These are phyloP conservation scores for Starmerella gropengiesseri DNA, from an alignment of 805 yeast species.

Conservation along the genomic window DNA sequence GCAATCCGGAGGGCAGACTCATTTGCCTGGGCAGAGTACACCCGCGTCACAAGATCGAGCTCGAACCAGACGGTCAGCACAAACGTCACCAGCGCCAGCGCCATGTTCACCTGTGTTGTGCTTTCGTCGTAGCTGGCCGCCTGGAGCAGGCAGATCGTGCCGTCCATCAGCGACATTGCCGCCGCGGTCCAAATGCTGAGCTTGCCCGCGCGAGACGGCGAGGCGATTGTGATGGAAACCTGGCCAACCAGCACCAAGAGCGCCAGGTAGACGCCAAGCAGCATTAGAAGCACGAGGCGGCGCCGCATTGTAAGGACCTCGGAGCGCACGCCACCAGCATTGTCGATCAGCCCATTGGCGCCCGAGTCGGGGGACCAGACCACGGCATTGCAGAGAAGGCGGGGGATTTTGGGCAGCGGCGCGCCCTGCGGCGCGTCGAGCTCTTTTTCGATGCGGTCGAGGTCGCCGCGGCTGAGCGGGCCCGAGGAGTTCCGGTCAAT, in stretches of 20 bases:
- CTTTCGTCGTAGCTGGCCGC: neutral
- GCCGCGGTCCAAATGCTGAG: constrained; percentile 5
- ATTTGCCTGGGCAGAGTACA: neutral
- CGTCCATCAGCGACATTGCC: constrained; percentile 3
- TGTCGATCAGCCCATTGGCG: neutral
- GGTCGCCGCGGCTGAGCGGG: neutral
- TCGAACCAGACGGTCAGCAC: constrained; percentile 5
- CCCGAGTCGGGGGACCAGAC: constrained; percentile 5
- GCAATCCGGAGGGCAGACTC: constrained; percentile 3
- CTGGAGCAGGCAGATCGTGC: neutral
- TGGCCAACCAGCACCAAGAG: neutral
- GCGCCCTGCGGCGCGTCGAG: constrained; percentile 4
- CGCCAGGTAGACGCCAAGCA: neutral
- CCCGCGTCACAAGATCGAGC: constrained; percentile 3
- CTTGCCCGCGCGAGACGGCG: constrained; percentile 2
- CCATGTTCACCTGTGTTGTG: neutral
- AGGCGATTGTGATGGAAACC: neutral
- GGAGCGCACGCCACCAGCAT: neutral
- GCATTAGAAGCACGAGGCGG: neutral
- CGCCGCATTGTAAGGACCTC: neutral
- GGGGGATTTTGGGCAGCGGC: neutral
- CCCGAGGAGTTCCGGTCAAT: neutral
- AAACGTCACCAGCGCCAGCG: neutral
- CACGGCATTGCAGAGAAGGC: neutral
- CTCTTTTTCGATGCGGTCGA: neutral